phyloP scores from a whole-genome alignment of 1,284 basidiomycete species.

The Cerrena zonata region DNA sequence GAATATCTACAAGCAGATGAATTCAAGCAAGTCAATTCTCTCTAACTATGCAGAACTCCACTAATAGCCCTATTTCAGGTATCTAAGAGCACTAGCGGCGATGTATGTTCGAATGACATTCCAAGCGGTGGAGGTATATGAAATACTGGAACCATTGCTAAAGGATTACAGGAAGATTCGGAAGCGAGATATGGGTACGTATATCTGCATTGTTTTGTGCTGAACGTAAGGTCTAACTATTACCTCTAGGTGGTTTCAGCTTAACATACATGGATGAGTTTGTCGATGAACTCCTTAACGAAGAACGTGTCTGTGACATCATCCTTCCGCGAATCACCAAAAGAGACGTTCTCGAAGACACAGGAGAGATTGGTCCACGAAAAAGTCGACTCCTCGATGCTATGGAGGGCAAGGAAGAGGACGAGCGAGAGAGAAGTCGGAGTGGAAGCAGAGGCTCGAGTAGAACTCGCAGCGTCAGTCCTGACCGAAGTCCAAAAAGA shows the following conservation, averaged over 20 bases:
- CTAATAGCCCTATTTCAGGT: constrained; percentile 43
- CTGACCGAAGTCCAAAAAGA: constrained; percentile 24
- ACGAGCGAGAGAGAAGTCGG: constrained; percentile 25
- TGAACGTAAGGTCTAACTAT: neutral
- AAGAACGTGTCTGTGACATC: constrained; percentile 94
- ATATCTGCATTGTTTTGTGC: constrained; percentile 1
- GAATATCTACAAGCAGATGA: constrained; percentile 94
- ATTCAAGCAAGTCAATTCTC: constrained; percentile 77
- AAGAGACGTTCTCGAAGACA: constrained; percentile 85
- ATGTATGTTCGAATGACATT: constrained; percentile 96
- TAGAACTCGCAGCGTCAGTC: constrained; percentile 20
- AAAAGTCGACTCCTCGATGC: constrained; percentile 78
- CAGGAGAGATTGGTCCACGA: constrained; percentile 79
- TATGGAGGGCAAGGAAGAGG: constrained; percentile 65
- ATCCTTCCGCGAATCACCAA: constrained; percentile 88
- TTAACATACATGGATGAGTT: constrained; percentile 92
- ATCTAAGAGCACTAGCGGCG: constrained; percentile 86
- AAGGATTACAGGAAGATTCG: constrained; percentile 92
- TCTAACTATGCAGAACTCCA: constrained; percentile 3
- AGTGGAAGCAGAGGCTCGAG: constrained; percentile 29
- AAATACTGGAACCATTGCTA: constrained; percentile 87
- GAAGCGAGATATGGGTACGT: constrained; percentile 70
- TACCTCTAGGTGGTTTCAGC: constrained; percentile 62
- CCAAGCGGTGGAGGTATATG: constrained; percentile 82
- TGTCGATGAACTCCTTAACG: constrained; percentile 75